Evolutionary conservation across 371 early-diverging fungal species (phyloP), one percentile per base, ranked within the genome.

Genomic region (Rhizopus microsporus): DNA sequence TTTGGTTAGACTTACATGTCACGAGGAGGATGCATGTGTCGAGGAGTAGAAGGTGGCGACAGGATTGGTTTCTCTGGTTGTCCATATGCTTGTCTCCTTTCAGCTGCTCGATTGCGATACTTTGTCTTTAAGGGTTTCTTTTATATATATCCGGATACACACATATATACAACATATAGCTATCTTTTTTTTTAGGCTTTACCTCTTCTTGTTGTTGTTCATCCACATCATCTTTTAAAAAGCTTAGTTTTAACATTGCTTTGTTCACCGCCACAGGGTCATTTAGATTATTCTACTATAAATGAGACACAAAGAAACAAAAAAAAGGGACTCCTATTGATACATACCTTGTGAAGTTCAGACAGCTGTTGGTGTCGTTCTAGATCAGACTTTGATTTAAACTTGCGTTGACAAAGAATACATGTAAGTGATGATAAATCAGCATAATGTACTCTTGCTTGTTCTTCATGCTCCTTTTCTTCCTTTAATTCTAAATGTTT

Each of bases 51-150:
- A 23, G 70, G 60, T 48, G 66, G 54, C 15, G 65, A 55, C 15
- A 68, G 56, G 0, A 65, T 46, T 5, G 81, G 81, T 37, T 73
- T 74, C 9, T 82, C 78, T 0, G 85, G 85, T 39, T 83, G 86
- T 0, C 84, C 84, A 68, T 79, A 80, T n/a, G 83, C 82, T 55
- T 83, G 77, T 43, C 89, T 70, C 47, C 89, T 72, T 63, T 87
- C 87, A 17, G 86, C 89, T 13, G 87, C 87, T 49, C 89, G 69
- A 58, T 88, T 86, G 5, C 87, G 75, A 64, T 88, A 87, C 48
- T 78, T 72, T 53, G 77, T 62, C 47, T 66, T 60, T 30, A 12
- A 13, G 30, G 48, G 38, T 15, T 13, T 34, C 40, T 37, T 43
- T 23, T 23, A 23, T 23, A 23, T 31, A 35, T 32, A 15, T 30